Percentiles rank a stretch among this genome's conserved stretches.
phyloP scores from a whole-genome alignment of 352 stramenopile genomes.

The Aphanomyces invadans region DNA sequence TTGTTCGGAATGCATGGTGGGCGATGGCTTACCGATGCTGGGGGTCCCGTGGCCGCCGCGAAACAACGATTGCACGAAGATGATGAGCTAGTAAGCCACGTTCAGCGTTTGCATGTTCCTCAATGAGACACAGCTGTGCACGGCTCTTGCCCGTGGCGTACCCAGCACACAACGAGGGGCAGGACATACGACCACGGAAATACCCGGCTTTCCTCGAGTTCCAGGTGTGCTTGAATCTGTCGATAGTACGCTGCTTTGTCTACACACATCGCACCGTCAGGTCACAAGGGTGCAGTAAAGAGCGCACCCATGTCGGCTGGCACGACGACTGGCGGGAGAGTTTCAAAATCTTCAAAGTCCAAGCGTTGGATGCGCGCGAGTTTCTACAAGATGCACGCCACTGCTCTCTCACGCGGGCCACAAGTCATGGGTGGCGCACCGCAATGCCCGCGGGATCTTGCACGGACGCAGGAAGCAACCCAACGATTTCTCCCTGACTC shows the following conservation, averaged over 20 bases:
- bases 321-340: not conserved
- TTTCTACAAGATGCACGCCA: not conserved
- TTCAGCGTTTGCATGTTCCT: not conserved
- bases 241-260: not conserved
- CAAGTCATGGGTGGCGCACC: not conserved
- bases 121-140: not conserved
- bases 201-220: slow-evolving; percentile 31
- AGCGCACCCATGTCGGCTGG: not conserved
- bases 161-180: slow-evolving; percentile 49
- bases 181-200: slow-evolving; percentile 56
- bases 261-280: not conserved
- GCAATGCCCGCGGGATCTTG: not conserved
- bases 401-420: not conserved
- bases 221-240: not conserved
- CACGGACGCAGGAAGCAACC: slow-evolving; percentile 6
- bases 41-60: slow-evolving; percentile 59
- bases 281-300: not conserved
- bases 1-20: no score
- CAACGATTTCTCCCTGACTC: not conserved
- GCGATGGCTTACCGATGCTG: slow-evolving; percentile 34
- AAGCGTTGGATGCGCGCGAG: slow-evolving; percentile 6
- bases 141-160: not conserved
- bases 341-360: slow-evolving; percentile 16
- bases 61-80: slow-evolving; percentile 62
- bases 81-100: slow-evolving; percentile 31